Percentiles rank a stretch among this genome's conserved stretches.
phyloP scores from a whole-genome alignment of 2,329 filamentous ascomycete genomes.

The Colletotrichum plurivorum region DNA sequence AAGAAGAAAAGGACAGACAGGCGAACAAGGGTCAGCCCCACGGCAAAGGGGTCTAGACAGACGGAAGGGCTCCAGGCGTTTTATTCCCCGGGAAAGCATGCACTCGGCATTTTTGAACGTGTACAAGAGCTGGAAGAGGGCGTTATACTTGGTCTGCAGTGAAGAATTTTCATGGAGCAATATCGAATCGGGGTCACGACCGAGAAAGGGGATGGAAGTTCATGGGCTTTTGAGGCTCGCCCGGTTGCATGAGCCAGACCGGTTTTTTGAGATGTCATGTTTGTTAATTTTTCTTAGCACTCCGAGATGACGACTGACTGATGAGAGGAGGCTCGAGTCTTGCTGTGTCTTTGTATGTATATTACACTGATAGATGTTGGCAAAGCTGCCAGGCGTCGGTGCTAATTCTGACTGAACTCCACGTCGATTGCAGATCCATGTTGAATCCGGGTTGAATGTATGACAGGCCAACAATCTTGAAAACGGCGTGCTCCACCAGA shows the following conservation, averaged over 20 bases:
- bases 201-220: not conserved
- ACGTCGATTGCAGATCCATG: not conserved
- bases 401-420: conserved; percentile 19
- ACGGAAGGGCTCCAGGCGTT: conserved; percentile 30
- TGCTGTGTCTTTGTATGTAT: conserved; percentile 29
- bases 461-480: no score
- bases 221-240: conserved; percentile 10
- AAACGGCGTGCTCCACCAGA: not conserved
- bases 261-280: conserved; percentile 13
- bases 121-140: conserved; percentile 35
- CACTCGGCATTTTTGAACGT: conserved; percentile 30
- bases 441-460: not conserved
- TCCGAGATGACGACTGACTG: conserved; percentile 26
- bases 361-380: conserved; percentile 26
- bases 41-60: conserved; percentile 12
- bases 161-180: conserved; percentile 26
- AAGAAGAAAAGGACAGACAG: conserved; percentile 47
- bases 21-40: not conserved
- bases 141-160: conserved; percentile 35
- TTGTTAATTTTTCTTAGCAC: conserved; percentile 6
- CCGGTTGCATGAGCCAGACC: conserved; percentile 26
- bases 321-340: conserved; percentile 19
- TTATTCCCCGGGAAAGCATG: conserved; percentile 30
- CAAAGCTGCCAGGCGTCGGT: conserved; percentile 11
- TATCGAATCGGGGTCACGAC: conserved; percentile 19